phyloP scores from a whole-genome alignment of 768 basidiomycete genomes.

The Brasilioporus rufonigricans region DNA sequence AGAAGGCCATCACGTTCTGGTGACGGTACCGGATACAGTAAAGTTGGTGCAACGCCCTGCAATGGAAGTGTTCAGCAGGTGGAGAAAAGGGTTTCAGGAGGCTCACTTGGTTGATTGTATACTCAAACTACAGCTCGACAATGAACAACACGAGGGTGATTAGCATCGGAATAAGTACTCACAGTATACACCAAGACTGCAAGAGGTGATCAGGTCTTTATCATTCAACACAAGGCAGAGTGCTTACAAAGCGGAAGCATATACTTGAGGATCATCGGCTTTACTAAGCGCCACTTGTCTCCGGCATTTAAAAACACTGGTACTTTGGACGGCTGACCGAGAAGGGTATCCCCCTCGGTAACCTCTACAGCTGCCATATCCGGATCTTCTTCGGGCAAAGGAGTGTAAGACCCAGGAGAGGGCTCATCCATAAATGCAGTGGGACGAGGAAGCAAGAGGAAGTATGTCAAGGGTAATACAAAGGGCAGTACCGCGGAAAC shows the following conservation, averaged over 20 bases:
- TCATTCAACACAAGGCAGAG: neutral
- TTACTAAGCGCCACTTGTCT: conserved; percentile 82
- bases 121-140: conserved; percentile 66
- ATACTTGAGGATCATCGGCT: conserved; percentile 75
- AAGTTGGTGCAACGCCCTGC: conserved; percentile 87
- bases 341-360: conserved; percentile 29
- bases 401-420: conserved; percentile 35
- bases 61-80: neutral
- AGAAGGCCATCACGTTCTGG: conserved; percentile 57
- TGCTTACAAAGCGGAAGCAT: conserved; percentile 91
- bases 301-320: conserved; percentile 52
- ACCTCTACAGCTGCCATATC: conserved; percentile 20
- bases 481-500: conserved; percentile 85
- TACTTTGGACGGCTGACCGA: conserved; percentile 37
- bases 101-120: conserved; percentile 82
- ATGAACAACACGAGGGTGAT: neutral
- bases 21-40: conserved; percentile 77
- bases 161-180: conserved; percentile 22
- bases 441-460: conserved; percentile 69
- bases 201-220: conserved; percentile 12
- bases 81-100: neutral
- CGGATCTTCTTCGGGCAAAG: conserved; percentile 36
- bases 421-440: conserved; percentile 45
- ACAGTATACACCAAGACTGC: conserved; percentile 63
- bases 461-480: conserved; percentile 73